Percentiles rank a stretch among this genome's conserved stretches.
These are phyloP conservation scores for Talaromyces proteolyticus DNA, from an alignment of 495 filamentous ascomycete species.

Conservation along the genomic window DNA sequence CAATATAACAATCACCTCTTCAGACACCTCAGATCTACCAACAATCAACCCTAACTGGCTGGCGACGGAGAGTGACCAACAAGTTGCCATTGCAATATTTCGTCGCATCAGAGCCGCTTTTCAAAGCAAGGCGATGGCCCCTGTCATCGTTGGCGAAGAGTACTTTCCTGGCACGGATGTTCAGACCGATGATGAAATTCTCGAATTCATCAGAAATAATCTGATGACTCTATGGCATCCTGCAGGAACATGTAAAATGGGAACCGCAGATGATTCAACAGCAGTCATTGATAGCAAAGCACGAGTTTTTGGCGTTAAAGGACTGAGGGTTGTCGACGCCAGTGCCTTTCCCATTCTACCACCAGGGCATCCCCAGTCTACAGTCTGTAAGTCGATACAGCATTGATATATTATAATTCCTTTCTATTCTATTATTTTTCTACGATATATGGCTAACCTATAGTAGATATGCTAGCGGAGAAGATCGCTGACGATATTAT, in stretches of 20 bases:
- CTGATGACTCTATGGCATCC: constrained; percentile 44
- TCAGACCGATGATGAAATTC: constrained; percentile 40
- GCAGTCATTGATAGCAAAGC: constrained; percentile 37
- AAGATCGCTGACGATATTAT: constrained; percentile 55
- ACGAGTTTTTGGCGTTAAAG: constrained; percentile 35
- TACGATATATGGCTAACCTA: constrained; percentile 1
- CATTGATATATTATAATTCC: too few species aligned
- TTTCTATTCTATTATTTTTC: not conserved
- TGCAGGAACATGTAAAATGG: constrained; percentile 38
- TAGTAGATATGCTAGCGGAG: constrained; percentile 49
- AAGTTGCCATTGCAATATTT: constrained; percentile 36
- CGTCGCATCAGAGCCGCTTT: constrained; percentile 31
- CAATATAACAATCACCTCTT: constrained; percentile 41
- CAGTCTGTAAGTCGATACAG: constrained; percentile 45
- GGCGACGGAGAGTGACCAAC: constrained; percentile 30
- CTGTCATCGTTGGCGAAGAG: constrained; percentile 22
- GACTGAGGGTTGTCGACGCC: constrained; percentile 54
- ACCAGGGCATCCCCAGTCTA: constrained; percentile 50
- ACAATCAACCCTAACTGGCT: constrained; percentile 46
- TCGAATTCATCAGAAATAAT: constrained; percentile 29
- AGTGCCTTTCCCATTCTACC: constrained; percentile 49
- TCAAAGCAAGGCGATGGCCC: constrained; percentile 37
- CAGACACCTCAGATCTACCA: constrained; percentile 36
- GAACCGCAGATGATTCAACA: constrained; percentile 21
- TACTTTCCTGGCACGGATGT: constrained; percentile 37